Evolutionary conservation across 192 early-diverging fungal genomes (phyloP).

Genomic region (Linnemannia hyalina): DNA sequence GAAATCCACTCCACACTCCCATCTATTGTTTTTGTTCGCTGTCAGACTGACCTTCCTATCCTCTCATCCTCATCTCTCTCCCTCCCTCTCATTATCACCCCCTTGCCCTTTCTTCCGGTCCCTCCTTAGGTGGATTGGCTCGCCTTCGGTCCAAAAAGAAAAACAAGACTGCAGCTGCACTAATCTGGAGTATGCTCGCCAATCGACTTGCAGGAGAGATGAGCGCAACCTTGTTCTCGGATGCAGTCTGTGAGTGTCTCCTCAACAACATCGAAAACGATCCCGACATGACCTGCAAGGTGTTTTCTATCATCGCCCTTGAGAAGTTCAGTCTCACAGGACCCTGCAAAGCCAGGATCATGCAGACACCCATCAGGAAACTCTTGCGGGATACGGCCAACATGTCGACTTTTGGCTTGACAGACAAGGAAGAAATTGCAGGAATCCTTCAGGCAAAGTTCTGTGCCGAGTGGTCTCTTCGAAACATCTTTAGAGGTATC

Average conservation of each 20-base stretch:
- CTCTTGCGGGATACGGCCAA: constrained; percentile 38
- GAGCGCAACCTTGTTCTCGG: constrained; percentile 59
- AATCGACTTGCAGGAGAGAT: constrained; percentile 69
- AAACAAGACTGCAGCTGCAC: constrained; percentile 62
- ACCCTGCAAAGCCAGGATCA: constrained; percentile 54
- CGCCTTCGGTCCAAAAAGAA: constrained; percentile 44
- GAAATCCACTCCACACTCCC: background rate
- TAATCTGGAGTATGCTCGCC: constrained; percentile 68
- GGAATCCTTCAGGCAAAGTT: constrained; percentile 59
- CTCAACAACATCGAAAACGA: constrained; percentile 58
- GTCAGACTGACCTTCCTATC: background rate
- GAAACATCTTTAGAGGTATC: constrained; percentile 63
- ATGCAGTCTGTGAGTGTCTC: constrained; percentile 61
- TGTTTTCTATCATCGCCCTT: constrained; percentile 67
- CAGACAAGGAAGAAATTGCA: constrained; percentile 40
- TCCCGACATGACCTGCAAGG: constrained; percentile 58
- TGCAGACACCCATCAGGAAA: constrained; percentile 42
- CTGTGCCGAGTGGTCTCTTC: constrained; percentile 66
- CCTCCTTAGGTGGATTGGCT: constrained; percentile 25
- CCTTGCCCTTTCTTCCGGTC: constrained; percentile 2
- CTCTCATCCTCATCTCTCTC: too few species aligned
- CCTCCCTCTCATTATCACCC: background rate
- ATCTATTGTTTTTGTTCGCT: background rate
- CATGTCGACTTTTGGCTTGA: constrained; percentile 32
- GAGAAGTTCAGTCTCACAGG: constrained; percentile 72